Evolutionary conservation across 371 early-diverging fungal species (phyloP), one percentile per base, ranked within the genome.

Genomic region (Mucor racemosus): DNA sequence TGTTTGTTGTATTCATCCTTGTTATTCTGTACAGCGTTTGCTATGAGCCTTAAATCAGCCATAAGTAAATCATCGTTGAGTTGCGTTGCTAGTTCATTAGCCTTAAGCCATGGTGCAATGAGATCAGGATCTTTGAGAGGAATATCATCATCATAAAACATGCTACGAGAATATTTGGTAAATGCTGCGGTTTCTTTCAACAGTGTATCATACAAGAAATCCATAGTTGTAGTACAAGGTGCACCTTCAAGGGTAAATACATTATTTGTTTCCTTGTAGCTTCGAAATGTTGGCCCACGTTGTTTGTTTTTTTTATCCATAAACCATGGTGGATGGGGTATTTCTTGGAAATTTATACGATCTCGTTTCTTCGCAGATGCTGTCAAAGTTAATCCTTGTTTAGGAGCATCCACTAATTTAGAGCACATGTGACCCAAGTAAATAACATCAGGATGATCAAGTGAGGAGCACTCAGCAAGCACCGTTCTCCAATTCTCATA

Each of bases 361-460:
- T 84, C 84, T 7, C 54, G 40, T 1, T 9, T 31, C 6, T 62
- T 41, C 3, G 69, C 71, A 0, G 35, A 46, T 1, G 39, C 35
- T 48, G 75, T 80, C 0, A 84, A 50, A 1, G 65, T 62, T 10
- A 78, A 53, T n/a, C 84, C 82, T 72, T 82, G 84, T 60, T 84
- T 84, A 5, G 82, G 70, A 1, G 81, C 81, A 67, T 84, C 84
- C 0, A 84, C 79, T 9, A 84, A 40, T 31, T 72, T 69, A n/a
- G 82, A 76, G 66, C 76, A 77, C 79, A 84, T 77, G 53, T 82
- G 80, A 1, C 75, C 78, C 17, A 84, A 60, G 38, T 84, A 84
- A 8, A 75, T 54, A 0, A 80, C 82, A 58, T 79, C 70, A 9
- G 67, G 65, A 34, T 76, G 55, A n/a, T 77, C 77, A 7, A 84